These are phyloP conservation scores for Chlamydomonas incerta DNA, from an alignment of 139 green algal genomes.

Conservation along the genomic window DNA sequence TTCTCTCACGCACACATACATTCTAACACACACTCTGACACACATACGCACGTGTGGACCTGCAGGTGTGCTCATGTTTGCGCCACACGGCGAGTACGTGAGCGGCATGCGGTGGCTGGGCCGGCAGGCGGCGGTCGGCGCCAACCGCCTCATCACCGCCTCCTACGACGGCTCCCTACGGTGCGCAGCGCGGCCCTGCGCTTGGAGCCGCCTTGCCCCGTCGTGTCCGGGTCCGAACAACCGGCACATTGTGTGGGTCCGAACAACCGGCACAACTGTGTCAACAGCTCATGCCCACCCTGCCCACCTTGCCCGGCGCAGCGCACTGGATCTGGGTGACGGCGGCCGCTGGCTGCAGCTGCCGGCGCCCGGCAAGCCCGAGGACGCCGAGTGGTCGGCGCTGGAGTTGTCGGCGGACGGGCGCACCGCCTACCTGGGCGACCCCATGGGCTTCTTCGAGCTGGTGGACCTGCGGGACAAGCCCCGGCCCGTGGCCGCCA, in stretches of 20 bases:
- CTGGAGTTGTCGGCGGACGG: slow-evolving; percentile 62
- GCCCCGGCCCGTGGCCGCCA: too few species aligned
- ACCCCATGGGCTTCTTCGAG: slow-evolving; percentile 51
- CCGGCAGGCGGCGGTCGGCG: not conserved
- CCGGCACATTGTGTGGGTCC: too few species aligned
- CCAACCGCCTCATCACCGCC: slow-evolving; percentile 62
- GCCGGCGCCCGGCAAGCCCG: slow-evolving; percentile 14
- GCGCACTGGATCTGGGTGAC: slow-evolving; percentile 16
- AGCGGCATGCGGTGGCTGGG: slow-evolving; percentile 56
- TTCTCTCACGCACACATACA: too few species aligned
- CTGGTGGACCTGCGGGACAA: slow-evolving; percentile 39
- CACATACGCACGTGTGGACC: too few species aligned
- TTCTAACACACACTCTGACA: too few species aligned
- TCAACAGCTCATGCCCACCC: not conserved
- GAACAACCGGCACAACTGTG: too few species aligned
- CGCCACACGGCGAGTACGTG: slow-evolving; percentile 58
- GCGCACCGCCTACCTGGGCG: slow-evolving; percentile 43
- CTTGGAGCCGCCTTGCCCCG: too few species aligned
- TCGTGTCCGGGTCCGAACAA: too few species aligned
- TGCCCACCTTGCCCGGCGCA: not conserved
- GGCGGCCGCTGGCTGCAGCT: slow-evolving; percentile 28
- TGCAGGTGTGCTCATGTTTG: slow-evolving; percentile 51
- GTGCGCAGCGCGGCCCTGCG: not conserved
- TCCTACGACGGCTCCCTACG: slow-evolving; percentile 80
- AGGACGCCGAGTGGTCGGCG: slow-evolving; percentile 65